These are phyloP conservation scores for Suillus spraguei DNA, from an alignment of 768 basidiomycete genomes.

Conservation along the genomic window DNA sequence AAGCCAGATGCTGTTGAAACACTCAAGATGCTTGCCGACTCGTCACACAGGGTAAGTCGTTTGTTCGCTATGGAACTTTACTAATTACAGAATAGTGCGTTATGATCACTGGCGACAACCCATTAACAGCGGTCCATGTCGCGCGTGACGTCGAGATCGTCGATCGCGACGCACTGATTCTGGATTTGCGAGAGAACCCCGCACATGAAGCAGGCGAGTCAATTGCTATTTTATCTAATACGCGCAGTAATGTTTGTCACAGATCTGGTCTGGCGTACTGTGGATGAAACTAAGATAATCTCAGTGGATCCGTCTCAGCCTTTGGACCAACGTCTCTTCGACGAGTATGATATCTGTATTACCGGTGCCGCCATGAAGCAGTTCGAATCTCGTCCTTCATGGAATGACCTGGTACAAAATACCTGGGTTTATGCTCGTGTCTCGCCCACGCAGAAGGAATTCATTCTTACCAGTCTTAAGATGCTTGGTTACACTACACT, in stretches of 20 bases:
- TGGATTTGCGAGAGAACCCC: constrained; percentile 87
- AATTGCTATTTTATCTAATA: neutral
- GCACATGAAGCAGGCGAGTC: constrained; percentile 66
- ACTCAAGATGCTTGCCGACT: constrained; percentile 93
- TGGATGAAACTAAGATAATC: constrained; percentile 91
- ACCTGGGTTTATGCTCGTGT: constrained; percentile 99
- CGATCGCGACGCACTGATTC: constrained; percentile 90
- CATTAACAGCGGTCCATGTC: constrained; percentile 94
- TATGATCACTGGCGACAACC: constrained; percentile 99
- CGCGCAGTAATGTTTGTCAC: neutral
- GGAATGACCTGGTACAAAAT: constrained; percentile 85
- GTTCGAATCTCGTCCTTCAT: constrained; percentile 69
- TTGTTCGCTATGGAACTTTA: neutral
- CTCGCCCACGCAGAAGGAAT: constrained; percentile 94
- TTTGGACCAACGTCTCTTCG: constrained; percentile 75
- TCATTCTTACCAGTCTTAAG: constrained; percentile 90
- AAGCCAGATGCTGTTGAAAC: constrained; percentile 91
- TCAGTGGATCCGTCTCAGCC: constrained; percentile 81
- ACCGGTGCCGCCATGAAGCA: constrained; percentile 94
- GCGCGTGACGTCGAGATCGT: constrained; percentile 97
- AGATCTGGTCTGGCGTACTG: constrained; percentile 92
- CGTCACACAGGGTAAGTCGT: constrained; percentile 86
- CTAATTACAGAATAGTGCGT: constrained; percentile 63
- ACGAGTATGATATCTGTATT: constrained; percentile 93
- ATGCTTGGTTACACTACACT: constrained; percentile 88